These are phyloP conservation scores for Backusella macrospora DNA, from an alignment of 192 early-diverging fungal genomes.

Conservation along the genomic window DNA sequence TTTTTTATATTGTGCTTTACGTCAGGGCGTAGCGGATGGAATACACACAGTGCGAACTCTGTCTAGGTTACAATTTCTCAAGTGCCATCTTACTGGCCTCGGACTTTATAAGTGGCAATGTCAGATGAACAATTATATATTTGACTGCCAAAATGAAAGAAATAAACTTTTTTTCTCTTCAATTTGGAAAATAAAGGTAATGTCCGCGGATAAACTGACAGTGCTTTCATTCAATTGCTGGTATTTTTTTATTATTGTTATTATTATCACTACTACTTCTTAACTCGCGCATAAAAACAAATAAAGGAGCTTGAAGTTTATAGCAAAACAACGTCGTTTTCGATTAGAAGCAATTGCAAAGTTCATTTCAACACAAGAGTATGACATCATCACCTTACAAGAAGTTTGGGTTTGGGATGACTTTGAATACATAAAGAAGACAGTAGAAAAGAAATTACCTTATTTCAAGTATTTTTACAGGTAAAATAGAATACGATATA, in stretches of 20 bases:
- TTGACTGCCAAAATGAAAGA: constrained; percentile 6
- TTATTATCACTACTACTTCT: not conserved
- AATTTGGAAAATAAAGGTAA: not conserved
- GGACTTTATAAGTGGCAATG: not conserved
- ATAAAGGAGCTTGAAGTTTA: constrained; percentile 47
- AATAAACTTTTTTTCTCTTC: not conserved
- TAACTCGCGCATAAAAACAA: not conserved
- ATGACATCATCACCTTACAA: constrained; percentile 51
- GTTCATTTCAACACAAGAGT: constrained; percentile 27
- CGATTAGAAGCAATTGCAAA: constrained; percentile 55
- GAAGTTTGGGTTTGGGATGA: constrained; percentile 51
- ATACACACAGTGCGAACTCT: too few relatives aligned
- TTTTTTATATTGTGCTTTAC: too few relatives aligned
- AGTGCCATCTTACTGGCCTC: not conserved
- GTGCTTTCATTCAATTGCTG: constrained; percentile 58
- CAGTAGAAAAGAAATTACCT: constrained; percentile 29
- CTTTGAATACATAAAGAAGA: constrained; percentile 38
- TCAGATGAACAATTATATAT: not conserved
- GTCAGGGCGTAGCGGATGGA: too few relatives aligned
- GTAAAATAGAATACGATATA: constrained; percentile 10
- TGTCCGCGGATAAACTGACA: constrained; percentile 25
- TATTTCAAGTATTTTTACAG: constrained; percentile 44
- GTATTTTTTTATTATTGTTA: constrained; percentile 24
- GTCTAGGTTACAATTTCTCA: too few relatives aligned
- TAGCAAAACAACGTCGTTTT: constrained; percentile 49